phyloP scores from a whole-genome alignment of 1,139 yeast genomes.

The Pichia sp. region DNA sequence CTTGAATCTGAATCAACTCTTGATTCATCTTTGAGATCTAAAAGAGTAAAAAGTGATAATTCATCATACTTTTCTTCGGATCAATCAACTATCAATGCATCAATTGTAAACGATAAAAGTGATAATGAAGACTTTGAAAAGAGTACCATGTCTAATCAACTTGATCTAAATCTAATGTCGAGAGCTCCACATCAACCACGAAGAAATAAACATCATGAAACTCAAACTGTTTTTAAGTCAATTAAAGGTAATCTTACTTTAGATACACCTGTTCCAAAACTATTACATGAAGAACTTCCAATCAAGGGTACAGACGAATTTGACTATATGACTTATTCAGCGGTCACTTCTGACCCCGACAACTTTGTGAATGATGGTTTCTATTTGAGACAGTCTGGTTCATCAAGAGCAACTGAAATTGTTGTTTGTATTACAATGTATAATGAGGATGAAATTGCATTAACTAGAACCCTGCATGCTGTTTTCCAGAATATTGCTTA shows the following conservation, averaged over 20 bases:
- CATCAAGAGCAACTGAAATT: constrained; percentile 81
- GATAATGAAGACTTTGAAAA: constrained; percentile 3
- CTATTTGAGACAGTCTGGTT: constrained; percentile 69
- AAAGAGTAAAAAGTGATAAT: constrained; percentile 13
- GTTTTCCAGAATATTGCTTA: constrained; percentile 90
- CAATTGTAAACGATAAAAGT: constrained; percentile 22
- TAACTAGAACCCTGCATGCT: constrained; percentile 89
- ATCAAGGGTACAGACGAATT: constrained; percentile 74
- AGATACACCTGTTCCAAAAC: constrained; percentile 90
- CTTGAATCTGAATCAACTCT: constrained; percentile 12
- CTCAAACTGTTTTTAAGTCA: constrained; percentile 29
- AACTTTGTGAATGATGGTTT: constrained; percentile 76
- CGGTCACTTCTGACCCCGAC: constrained; percentile 87
- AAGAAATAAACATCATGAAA: constrained; percentile 28
- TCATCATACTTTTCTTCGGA: constrained; percentile 19
- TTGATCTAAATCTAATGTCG: constrained; percentile 13
- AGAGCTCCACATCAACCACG: constrained; percentile 27
- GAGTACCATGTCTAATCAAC: constrained; percentile 7
- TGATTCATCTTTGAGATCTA: constrained; percentile 6
- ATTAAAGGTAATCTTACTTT: constrained; percentile 50
- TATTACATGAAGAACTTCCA: constrained; percentile 47
- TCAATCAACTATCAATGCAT: constrained; percentile 14
- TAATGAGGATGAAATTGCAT: constrained; percentile 82
- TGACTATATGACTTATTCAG: constrained; percentile 90
- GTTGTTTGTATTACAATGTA: constrained; percentile 92